Conservation (phyloP, 129 eudicot species). For the Kitagawia praeruptora region DNA sequence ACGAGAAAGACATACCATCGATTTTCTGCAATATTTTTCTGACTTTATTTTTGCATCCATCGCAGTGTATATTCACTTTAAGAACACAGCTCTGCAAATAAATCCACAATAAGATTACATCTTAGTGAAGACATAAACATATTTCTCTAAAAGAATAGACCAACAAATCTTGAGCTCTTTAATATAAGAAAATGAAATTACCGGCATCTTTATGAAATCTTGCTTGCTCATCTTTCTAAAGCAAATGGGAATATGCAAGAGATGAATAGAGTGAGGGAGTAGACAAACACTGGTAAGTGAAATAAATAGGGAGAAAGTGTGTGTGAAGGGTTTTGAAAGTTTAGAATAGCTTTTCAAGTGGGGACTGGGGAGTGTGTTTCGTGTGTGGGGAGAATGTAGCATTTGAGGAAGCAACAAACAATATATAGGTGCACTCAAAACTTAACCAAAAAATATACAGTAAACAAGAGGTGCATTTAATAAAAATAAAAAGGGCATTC, state of each 20-base stretch:
- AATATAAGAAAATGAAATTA: constrained; percentile 14
- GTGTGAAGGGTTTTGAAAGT: neutral
- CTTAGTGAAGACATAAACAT: neutral
- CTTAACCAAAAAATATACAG: neutral
- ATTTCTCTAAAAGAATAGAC: neutral
- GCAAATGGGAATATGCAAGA: constrained; percentile 7
- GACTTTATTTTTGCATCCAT: constrained; percentile 78
- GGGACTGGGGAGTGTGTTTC: neutral
- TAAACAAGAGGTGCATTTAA: neutral
- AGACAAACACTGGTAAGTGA: neutral
- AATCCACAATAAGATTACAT: neutral
- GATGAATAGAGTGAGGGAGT: neutral
- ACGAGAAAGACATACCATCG: constrained; percentile 45
- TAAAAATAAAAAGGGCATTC: neutral
- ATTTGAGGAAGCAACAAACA: neutral
- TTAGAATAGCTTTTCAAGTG: neutral
- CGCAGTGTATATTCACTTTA: constrained; percentile 65
- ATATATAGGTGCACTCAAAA: neutral
- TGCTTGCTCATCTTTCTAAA: constrained; percentile 38
- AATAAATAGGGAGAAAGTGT: neutral
- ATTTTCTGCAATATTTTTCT: constrained; percentile 57
- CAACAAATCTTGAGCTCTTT: neutral
- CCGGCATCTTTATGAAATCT: constrained; percentile 70
- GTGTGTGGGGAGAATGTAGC: constrained; percentile 8
- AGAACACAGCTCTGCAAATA: constrained; percentile 62